Evolutionary conservation across 2,329 filamentous ascomycete species (phyloP), one percentile per base, ranked within the genome.

Genomic region (Tolypocladium inflatum): DNA sequence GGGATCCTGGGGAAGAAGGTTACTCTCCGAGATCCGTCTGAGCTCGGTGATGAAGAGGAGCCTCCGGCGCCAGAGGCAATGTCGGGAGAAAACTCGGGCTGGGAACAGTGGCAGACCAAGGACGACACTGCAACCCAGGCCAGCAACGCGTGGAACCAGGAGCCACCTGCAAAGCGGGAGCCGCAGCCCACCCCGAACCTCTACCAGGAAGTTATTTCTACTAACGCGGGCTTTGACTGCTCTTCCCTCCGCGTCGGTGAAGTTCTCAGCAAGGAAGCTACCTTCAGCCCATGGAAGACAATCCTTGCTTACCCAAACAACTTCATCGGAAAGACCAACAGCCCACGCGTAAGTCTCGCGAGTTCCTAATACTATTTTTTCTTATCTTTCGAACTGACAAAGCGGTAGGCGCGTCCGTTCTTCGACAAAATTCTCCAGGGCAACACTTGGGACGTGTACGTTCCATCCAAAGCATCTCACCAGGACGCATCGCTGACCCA

Each of bases 381-480:
- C 8, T 13, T 4, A 10, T 8, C 21, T 9, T 21, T 30, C 9
- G 15, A 30, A 23, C 39, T 55, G 33, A 53, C 23, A 54, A 37
- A 43, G 26, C 2, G 2, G 9, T 26, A 80, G 78, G 73, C 71
- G 5, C 65, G 63, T 26, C 72, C 74, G 0, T 80, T 82, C 69
- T 90, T 90, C 64, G 76, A 81, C 39, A 66, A 69, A 3, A 80
- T 90, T 55, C 76, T 88, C 62, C 82, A 81, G 64, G 72, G 76
- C 2, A 79, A 83, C 59, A 67, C 75, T 13, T 96, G 91, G 91
- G 85, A 93, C 61, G 74, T 96, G 89, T 94, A 79, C 86, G 48
- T 19, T 57, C n/a, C 8, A 13, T 37, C 23, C 13, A 15, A 37
- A 7, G 38, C 54, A n/a, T 43, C 2, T 8, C 2, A 30, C 10